A percentile compares a stretch with the other conserved stretches of the same genome.
phyloP scores from a whole-genome alignment of 73 alveolate genomes.

The Loxodes magnus region DNA sequence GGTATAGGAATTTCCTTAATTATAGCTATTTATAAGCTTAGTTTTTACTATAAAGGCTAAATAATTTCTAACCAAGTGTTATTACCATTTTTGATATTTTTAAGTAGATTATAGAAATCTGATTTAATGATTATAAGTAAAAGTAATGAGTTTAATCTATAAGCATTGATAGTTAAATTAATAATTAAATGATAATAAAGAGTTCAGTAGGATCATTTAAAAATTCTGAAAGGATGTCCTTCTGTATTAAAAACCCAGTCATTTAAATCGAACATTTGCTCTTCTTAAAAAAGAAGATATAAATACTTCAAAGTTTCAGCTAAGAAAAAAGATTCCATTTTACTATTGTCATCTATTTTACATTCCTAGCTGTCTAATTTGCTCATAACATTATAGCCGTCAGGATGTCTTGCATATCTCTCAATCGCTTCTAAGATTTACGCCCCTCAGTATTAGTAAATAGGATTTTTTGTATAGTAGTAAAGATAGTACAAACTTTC shows the following conservation, averaged over 20 bases:
- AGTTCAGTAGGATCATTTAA: too few species aligned
- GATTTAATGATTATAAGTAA: too few species aligned
- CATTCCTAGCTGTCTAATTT: neutral
- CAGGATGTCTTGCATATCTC: neutral
- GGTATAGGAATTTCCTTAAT: too few species aligned
- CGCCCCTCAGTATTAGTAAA: neutral
- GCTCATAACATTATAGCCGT: neutral
- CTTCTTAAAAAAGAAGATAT: constrained; percentile 1
- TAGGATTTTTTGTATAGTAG: neutral
- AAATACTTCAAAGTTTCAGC: constrained; percentile 13
- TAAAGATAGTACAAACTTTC: neutral
- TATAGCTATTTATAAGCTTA: too few species aligned
- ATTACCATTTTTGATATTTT: too few species aligned
- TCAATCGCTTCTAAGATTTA: constrained; percentile 1
- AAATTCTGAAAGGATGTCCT: constrained; percentile 12
- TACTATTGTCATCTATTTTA: neutral
- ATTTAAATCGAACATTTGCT: neutral
- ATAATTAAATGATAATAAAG: too few species aligned
- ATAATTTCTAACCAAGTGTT: too few species aligned
- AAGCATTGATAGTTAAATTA: too few species aligned
- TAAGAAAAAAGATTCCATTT: neutral
- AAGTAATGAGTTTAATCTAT: too few species aligned
- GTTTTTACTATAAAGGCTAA: too few species aligned
- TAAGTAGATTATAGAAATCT: too few species aligned
- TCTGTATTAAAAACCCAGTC: constrained; percentile 13